These are phyloP conservation scores for Wickerhamiella vanderwaltii DNA, from an alignment of 805 yeast genomes.

Conservation along the genomic window DNA sequence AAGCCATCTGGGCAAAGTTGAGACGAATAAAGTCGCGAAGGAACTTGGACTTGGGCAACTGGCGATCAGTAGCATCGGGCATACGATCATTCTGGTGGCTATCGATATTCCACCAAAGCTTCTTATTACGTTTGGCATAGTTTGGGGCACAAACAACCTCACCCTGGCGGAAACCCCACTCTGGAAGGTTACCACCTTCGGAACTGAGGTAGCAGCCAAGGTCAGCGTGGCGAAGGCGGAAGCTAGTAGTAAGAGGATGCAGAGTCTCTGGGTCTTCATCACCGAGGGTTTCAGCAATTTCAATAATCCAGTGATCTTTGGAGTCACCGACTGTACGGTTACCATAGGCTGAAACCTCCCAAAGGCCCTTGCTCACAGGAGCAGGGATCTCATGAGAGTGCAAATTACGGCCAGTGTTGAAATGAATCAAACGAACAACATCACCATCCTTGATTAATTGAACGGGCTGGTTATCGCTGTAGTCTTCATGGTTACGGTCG, in stretches of 20 bases:
- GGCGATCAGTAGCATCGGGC: constrained; percentile 29
- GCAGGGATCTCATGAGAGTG: constrained; percentile 95
- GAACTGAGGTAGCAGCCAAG: constrained; percentile 93
- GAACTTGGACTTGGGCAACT: constrained; percentile 42
- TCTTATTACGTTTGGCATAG: constrained; percentile 42
- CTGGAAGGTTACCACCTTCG: constrained; percentile 71
- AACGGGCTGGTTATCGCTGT: constrained; percentile 31
- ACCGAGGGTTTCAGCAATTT: constrained; percentile 46
- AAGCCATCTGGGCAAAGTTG: constrained; percentile 72
- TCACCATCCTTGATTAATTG: constrained; percentile 51
- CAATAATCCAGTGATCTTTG: constrained; percentile 88
- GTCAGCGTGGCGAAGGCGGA: constrained; percentile 68
- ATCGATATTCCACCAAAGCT: constrained; percentile 76
- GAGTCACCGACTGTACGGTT: constrained; percentile 58
- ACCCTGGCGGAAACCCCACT: constrained; percentile 96
- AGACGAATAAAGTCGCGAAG: constrained; percentile 56
- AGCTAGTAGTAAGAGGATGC: constrained; percentile 55
- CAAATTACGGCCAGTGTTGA: constrained; percentile 64
- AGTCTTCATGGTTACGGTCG: constrained; percentile 27
- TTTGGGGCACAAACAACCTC: constrained; percentile 65
- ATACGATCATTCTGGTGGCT: constrained; percentile 45
- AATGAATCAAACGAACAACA: constrained; percentile 65
- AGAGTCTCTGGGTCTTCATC: constrained; percentile 41
- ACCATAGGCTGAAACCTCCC: constrained; percentile 90
- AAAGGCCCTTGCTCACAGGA: constrained; percentile 82